Evolutionary conservation across 78 protist species (phyloP).

Genomic region (Chrysochromulina parva): DNA sequence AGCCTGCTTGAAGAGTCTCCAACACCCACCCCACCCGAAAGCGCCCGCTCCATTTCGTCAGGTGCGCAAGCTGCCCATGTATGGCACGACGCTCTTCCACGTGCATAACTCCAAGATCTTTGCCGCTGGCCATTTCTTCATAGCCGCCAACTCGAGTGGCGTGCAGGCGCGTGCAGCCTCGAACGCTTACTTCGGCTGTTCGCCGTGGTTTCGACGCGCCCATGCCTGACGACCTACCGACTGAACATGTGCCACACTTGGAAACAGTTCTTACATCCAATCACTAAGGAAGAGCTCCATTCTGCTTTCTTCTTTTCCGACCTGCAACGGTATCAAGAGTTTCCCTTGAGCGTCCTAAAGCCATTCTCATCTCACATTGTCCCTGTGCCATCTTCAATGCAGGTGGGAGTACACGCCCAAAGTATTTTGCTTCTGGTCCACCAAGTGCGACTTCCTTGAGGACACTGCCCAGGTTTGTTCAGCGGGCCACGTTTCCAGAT

Average conservation of each 20-base stretch:
- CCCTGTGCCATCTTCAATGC: not conserved
- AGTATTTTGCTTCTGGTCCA: not conserved
- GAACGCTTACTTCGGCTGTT: too few species aligned
- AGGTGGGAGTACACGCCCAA: not conserved
- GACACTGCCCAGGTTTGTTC: too few species aligned
- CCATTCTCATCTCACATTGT: too few species aligned
- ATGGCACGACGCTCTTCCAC: not conserved
- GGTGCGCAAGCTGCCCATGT: conserved; percentile 3
- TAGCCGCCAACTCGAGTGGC: not conserved
- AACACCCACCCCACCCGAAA: not conserved
- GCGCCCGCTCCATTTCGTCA: not conserved
- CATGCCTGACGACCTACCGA: too few species aligned
- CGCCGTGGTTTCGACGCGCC: too few species aligned
- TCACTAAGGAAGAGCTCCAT: not conserved
- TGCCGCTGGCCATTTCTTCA: not conserved
- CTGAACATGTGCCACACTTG: too few species aligned
- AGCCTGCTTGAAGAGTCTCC: too few species aligned
- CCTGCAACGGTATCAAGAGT: not conserved
- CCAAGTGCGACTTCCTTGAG: not conserved
- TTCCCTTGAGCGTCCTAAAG: too few species aligned
- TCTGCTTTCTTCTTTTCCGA: not conserved
- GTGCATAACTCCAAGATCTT: conserved; percentile 10
- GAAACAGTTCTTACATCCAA: not conserved
- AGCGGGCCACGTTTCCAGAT: too few species aligned
- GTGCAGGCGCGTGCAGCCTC: too few species aligned